Percentiles rank a stretch among this genome's conserved stretches.
phyloP scores from a whole-genome alignment of 805 yeast species.

The Alloascoidea hylecoeti region DNA sequence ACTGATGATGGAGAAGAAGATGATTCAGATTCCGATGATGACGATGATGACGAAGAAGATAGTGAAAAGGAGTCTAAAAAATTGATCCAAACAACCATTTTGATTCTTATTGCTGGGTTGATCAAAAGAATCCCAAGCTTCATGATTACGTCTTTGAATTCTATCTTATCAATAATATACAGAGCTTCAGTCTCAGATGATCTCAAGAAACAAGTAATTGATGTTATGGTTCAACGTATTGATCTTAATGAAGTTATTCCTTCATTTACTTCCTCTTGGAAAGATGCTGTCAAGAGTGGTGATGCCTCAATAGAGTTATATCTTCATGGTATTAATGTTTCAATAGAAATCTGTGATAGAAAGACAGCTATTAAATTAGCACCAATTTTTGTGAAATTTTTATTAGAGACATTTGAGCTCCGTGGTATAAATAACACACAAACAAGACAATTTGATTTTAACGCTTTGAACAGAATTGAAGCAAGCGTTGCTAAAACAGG shows the following conservation, averaged over 20 bases:
- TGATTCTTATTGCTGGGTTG: slow-evolving; percentile 60
- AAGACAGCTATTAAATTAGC: slow-evolving; percentile 65
- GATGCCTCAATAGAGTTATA: slow-evolving; percentile 47
- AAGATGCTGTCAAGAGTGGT: slow-evolving; percentile 15
- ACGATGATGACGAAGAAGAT: slow-evolving; percentile 15
- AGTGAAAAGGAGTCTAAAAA: slow-evolving; percentile 12
- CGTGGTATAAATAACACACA: slow-evolving; percentile 34
- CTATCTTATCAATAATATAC: slow-evolving; percentile 39
- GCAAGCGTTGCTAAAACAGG: slow-evolving; percentile 61
- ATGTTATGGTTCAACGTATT: slow-evolving; percentile 47
- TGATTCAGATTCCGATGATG: slow-evolving; percentile 12
- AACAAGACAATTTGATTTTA: slow-evolving; percentile 37
- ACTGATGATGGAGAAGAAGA: slow-evolving; percentile 13
- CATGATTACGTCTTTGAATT: slow-evolving; percentile 52
- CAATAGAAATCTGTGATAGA: slow-evolving; percentile 56
- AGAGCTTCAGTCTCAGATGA: slow-evolving; percentile 30
- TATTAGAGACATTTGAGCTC: slow-evolving; percentile 60
- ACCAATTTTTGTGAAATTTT: slow-evolving; percentile 49
- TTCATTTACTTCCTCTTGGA: slow-evolving; percentile 54
- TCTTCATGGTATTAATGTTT: slow-evolving; percentile 49
- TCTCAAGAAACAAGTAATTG: slow-evolving; percentile 40
- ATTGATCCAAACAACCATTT: slow-evolving; percentile 55
- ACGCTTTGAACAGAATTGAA: slow-evolving; percentile 73
- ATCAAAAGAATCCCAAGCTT: slow-evolving; percentile 80
- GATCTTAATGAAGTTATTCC: slow-evolving; percentile 51